Conservation (phyloP, 345 rosid species). For the Xanthoceras sorbifolium region DNA sequence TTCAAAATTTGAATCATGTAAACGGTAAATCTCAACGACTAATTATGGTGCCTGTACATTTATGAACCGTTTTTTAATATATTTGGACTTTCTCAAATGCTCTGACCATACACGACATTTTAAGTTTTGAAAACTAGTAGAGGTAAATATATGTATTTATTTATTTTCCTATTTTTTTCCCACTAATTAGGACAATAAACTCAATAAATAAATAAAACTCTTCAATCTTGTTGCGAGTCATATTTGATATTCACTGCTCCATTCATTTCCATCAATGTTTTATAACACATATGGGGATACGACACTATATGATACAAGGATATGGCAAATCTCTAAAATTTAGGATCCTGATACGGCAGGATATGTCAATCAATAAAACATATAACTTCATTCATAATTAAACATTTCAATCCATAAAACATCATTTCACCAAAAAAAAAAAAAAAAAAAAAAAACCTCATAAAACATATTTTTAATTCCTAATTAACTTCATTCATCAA, state of each 20-base stretch:
- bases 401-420: too few species aligned
- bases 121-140: background rate
- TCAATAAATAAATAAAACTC: background rate
- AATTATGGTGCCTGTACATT: background rate
- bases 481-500: too few species aligned
- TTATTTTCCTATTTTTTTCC: background rate
- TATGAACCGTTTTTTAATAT: background rate
- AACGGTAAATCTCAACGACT: background rate
- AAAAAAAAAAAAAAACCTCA: too few species aligned
- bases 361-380: too few species aligned
- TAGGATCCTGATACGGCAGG: too few species aligned
- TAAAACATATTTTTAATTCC: too few species aligned
- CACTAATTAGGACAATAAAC: background rate
- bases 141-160: background rate
- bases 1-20: background rate
- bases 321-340: too few species aligned
- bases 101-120: background rate
- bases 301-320: too few species aligned
- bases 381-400: too few species aligned
- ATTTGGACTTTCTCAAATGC: background rate
- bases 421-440: too few species aligned
- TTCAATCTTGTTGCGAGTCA: background rate
- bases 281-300: too few species aligned
- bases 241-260: background rate
- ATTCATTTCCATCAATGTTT: background rate